A percentile compares a stretch with the other conserved stretches of the same genome.
Conservation (phyloP, 345 rosid genomes). For the Cardamine chenopodiifolia region DNA sequence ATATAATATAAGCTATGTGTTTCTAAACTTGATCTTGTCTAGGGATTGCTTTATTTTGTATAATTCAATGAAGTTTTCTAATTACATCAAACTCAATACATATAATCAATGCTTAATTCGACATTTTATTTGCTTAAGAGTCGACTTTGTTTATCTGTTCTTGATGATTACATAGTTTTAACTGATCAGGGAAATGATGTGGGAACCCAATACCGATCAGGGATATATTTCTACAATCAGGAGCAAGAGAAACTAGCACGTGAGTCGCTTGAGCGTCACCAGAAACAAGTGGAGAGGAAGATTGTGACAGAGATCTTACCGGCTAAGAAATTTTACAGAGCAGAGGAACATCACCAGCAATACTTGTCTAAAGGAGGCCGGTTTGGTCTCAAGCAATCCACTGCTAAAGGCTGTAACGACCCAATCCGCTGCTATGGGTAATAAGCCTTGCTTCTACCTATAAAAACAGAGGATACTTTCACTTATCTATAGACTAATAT, state of each 20-base stretch:
- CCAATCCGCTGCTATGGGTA: slow-evolving; percentile 93
- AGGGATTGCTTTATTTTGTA: too few relatives aligned
- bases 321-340: slow-evolving; percentile 84
- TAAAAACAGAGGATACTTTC: slow-evolving; percentile 15
- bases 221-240: slow-evolving; percentile 66
- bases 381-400: slow-evolving; percentile 75
- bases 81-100: background rate
- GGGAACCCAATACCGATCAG: slow-evolving; percentile 92
- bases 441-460: slow-evolving; percentile 7
- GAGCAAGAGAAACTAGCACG: slow-evolving; percentile 82
- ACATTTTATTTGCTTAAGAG: background rate
- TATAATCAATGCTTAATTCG: background rate
- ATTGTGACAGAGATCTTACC: slow-evolving; percentile 87
- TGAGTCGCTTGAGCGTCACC: slow-evolving; percentile 68
- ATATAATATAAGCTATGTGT: background rate
- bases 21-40: too few relatives aligned
- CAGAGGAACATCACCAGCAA: slow-evolving; percentile 92
- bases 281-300: slow-evolving; percentile 60
- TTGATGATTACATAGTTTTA: background rate
- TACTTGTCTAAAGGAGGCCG: slow-evolving; percentile 94
- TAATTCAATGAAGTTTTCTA: too few relatives aligned
- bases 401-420: slow-evolving; percentile 83
- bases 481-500: slow-evolving; percentile 8
- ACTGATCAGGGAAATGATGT: slow-evolving; percentile 77
- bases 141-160: background rate